Conservation (phyloP, 345 rosid genomes). For the Adansonia digitata region DNA sequence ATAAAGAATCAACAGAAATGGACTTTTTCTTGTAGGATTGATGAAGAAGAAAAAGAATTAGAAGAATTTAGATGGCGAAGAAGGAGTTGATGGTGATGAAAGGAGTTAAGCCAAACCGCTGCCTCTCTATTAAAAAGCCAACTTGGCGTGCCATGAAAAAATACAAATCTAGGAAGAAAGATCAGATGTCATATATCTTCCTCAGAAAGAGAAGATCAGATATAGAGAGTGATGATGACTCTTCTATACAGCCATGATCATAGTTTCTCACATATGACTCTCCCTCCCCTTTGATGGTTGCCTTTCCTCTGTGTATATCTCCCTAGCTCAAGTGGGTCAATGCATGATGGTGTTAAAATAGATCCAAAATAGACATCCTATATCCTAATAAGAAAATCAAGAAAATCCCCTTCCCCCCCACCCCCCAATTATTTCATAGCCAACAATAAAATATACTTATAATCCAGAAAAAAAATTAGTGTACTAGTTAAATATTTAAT, state of each 20-base stretch:
- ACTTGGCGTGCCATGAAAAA: constrained; percentile 27
- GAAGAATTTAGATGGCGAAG: constrained; percentile 20
- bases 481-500: neutral
- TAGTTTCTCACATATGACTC: constrained; percentile 18
- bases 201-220: constrained; percentile 38
- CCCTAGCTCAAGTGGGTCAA: constrained; percentile 34
- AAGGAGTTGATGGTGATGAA: too few species aligned
- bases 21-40: neutral
- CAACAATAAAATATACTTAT: constrained; percentile 18
- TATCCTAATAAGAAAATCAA: constrained; percentile 24
- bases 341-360: constrained; percentile 19
- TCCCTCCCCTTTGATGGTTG: neutral
- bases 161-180: constrained; percentile 28
- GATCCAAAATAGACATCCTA: constrained; percentile 49
- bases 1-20: constrained; percentile 12
- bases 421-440: constrained; percentile 50
- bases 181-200: constrained; percentile 30
- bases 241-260: constrained; percentile 29
- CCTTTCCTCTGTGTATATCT: constrained; percentile 17
- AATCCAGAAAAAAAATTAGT: neutral
- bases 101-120: too few species aligned
- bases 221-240: constrained; percentile 41
- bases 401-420: too few species aligned
- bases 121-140: constrained; percentile 26
- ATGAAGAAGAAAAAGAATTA: constrained; percentile 14